A percentile compares a stretch with the other conserved stretches of the same genome.
Conservation (phyloP, 2,329 filamentous ascomycete species). For the Acrocalymma vagum region DNA sequence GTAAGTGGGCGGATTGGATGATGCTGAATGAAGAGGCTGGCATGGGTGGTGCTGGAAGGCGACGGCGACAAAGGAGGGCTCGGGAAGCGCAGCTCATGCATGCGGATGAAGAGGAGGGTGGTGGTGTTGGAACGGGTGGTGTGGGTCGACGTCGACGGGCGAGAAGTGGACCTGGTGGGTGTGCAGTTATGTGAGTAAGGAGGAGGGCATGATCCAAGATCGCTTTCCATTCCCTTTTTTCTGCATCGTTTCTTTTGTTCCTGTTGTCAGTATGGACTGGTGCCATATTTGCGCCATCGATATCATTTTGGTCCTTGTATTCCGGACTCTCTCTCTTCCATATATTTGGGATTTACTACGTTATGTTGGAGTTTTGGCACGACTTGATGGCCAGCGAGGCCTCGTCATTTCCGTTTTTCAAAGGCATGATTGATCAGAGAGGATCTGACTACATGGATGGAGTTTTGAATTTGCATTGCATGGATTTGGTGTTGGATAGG, state of each 20-base stretch:
- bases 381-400: too few relatives aligned
- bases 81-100: conserved; percentile 83
- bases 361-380: too few relatives aligned
- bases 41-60: conserved; percentile 67
- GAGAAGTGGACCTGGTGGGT: conserved; percentile 57
- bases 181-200: conserved; percentile 55
- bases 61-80: conserved; percentile 77
- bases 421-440: too few relatives aligned
- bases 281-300: too few relatives aligned
- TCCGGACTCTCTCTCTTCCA: too few relatives aligned
- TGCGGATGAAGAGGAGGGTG: conserved; percentile 79
- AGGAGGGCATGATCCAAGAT: not conserved
- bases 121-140: conserved; percentile 42
- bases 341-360: too few relatives aligned
- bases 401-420: too few relatives aligned
- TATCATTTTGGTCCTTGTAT: too few relatives aligned
- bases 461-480: too few relatives aligned
- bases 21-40: conserved; percentile 87
- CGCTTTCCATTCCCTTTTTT: not conserved
- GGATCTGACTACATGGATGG: too few relatives aligned
- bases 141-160: conserved; percentile 55
- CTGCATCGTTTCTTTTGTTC: conserved; percentile 2
- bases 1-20: conserved; percentile 95
- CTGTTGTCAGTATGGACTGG: too few relatives aligned
- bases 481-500: too few relatives aligned